Base-by-base conservation (phyloP, 2,329 filamentous ascomycete genomes). In the Coniochaeta sp. region DNA sequence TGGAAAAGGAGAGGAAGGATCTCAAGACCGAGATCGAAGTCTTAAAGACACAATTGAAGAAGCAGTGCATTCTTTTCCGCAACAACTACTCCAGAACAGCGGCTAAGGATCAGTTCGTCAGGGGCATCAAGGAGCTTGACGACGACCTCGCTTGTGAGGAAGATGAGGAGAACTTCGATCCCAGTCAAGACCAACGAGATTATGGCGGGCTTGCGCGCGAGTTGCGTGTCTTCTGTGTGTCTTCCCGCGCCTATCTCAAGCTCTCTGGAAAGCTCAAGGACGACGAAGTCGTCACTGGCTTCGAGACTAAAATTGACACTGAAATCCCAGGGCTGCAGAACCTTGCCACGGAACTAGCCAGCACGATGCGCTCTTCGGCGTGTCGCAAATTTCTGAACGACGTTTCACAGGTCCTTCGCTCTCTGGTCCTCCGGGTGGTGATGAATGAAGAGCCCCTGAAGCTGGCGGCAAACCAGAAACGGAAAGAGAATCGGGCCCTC, bases 91-190 rank as follows among this genome's bases (percentile, higher is more conserved):
- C 17, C 16, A 16, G 38, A 3, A 4, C 16, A 3, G 38, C 38
- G 6, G 38, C n/a, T 8, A 40, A 40, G 17, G 16, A n/a, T 40
- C 38, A 40, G 16, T 40, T 4, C 16, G 11, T n/a, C n/a, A n/a
- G n/a, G n/a, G n/a, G n/a, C n/a, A n/a, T n/a, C n/a, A n/a, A n/a
- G 17, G 71, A 76, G 26, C 70, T 77, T 3, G 68, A 72, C 7
- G 26, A 55, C 3, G 54, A 57, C 24, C 6, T 8, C 9, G 4
- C 12, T 26, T 4, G 7, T 14, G 22, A 31, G 24, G 54, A 34
- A 6, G 54, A 57, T 4, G 17, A 36, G 31, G 54, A 36, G n/a
- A n/a, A 36, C 31, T 4, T 38, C n/a, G 31, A 57, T n/a, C 33
- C 16, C 12, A 14, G 8, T 6, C 17, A 36, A 24, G 33, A 19